Conservation (phyloP, 2,329 filamentous ascomycete genomes). For the Neopestalotiopsis sp. region DNA sequence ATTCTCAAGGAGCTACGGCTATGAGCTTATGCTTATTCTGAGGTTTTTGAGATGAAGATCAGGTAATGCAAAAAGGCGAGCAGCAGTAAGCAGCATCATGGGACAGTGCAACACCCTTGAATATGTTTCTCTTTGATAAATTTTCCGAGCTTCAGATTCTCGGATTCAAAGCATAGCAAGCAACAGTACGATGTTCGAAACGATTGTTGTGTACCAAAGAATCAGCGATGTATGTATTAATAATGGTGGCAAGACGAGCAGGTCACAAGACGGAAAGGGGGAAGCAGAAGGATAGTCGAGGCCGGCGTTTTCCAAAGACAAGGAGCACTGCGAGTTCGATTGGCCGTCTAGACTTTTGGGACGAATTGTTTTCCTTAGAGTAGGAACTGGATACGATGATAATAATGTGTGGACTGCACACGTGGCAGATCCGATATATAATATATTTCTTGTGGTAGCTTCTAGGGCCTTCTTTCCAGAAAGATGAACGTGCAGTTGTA, state of each 20-base stretch:
- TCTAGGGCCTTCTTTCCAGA: background rate
- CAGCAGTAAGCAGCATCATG: background rate
- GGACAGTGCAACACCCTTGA: background rate
- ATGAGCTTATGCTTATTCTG: conserved; percentile 44
- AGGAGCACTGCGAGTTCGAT: background rate
- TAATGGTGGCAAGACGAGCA: background rate
- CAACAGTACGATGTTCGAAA: conserved; percentile 10
- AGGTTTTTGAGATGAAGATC: background rate
- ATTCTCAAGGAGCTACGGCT: conserved; percentile 87
- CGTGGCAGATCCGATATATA: conserved; percentile 5
- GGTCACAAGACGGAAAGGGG: background rate
- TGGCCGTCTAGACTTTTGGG: conserved; percentile 2
- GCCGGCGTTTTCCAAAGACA: background rate
- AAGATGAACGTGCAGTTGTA: background rate
- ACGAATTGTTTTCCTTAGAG: conserved; percentile 3
- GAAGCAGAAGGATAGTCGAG: background rate
- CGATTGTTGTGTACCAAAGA: background rate
- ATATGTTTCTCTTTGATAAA: conserved; percentile 21
- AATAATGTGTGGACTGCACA: conserved; percentile 1
- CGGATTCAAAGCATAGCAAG: conserved; percentile 18
- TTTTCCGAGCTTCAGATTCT: conserved; percentile 15
- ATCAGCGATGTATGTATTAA: conserved; percentile 4
- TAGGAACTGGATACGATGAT: conserved; percentile 8
- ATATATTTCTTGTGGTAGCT: background rate
- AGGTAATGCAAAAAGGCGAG: background rate